Percentiles rank a stretch among this genome's conserved stretches.
Conservation (phyloP, 2,329 filamentous ascomycete species). For the Proliferodiscus dingleyae region DNA sequence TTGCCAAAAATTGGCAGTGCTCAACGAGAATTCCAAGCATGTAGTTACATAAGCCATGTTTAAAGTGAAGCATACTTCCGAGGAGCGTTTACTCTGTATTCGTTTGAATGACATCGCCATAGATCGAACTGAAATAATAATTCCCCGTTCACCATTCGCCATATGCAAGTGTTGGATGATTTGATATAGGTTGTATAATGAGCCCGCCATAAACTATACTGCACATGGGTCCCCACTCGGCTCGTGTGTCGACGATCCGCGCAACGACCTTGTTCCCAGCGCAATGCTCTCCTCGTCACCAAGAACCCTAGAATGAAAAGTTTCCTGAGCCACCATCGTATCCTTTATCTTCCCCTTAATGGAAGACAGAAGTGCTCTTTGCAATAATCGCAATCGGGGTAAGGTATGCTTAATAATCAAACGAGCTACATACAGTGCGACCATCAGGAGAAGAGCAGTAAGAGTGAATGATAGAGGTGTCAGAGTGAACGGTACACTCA, state of each 20-base stretch:
- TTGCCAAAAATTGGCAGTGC: background rate
- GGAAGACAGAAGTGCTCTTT: too few relatives aligned
- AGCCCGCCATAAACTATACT: background rate
- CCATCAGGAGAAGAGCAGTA: slow-evolving; percentile 2
- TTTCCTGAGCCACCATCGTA: background rate
- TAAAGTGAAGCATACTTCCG: too few relatives aligned
- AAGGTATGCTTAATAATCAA: background rate
- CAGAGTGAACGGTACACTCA: slow-evolving; percentile 1
- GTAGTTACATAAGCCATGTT: too few relatives aligned
- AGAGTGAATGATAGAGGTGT: slow-evolving; percentile 2
- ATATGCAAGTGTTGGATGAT: too few relatives aligned
- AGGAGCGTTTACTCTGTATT: too few relatives aligned
- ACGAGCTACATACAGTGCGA: background rate
- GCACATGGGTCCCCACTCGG: background rate
- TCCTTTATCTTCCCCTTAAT: background rate
- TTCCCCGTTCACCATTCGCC: too few relatives aligned
- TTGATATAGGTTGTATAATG: background rate
- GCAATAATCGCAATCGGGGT: background rate
- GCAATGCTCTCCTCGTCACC: background rate
- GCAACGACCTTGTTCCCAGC: background rate
- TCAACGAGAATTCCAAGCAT: background rate
- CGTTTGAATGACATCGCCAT: too few relatives aligned
- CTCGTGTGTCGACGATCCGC: background rate
- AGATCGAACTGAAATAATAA: too few relatives aligned
- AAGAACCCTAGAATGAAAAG: too few relatives aligned